Conservation (phyloP, 495 filamentous ascomycete species). For the Daldinia loculata region DNA sequence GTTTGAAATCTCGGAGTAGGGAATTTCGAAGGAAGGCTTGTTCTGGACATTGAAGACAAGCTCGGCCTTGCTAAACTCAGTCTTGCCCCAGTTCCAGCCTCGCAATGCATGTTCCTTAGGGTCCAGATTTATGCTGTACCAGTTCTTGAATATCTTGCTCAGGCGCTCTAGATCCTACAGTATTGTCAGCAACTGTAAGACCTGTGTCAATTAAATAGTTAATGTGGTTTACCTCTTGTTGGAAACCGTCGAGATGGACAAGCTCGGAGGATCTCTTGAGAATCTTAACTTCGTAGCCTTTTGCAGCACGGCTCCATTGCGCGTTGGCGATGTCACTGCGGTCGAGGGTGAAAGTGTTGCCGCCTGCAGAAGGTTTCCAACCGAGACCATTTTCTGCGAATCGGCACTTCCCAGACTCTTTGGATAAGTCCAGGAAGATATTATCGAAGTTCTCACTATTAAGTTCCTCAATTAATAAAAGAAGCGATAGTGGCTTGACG, state of each 20-base stretch:
- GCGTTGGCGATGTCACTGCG: conserved; percentile 79
- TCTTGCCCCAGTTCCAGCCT: conserved; percentile 99
- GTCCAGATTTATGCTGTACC: conserved; percentile 93
- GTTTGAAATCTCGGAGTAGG: conserved; percentile 97
- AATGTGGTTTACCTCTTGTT: conserved; percentile 73
- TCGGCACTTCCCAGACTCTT: conserved; percentile 87
- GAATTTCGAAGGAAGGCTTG: conserved; percentile 95
- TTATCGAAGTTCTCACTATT: conserved; percentile 88
- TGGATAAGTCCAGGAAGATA: conserved; percentile 93
- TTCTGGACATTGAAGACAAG: conserved; percentile 97
- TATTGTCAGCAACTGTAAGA: not conserved
- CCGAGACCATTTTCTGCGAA: conserved; percentile 92
- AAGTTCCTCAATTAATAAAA: conserved; percentile 11
- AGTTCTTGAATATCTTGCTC: conserved; percentile 90
- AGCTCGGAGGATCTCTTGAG: conserved; percentile 82
- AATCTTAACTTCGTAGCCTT: conserved; percentile 93
- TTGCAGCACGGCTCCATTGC: conserved; percentile 94
- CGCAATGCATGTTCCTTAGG: conserved; percentile 91
- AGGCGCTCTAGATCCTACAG: conserved; percentile 86
- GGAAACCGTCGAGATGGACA: conserved; percentile 94
- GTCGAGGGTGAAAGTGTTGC: conserved; percentile 92
- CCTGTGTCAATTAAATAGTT: not conserved
- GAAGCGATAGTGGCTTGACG: not conserved
- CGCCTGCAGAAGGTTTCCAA: conserved; percentile 88
- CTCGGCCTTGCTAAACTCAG: conserved; percentile 94